phyloP scores from a whole-genome alignment of 192 early-diverging fungal species.

The Rhizoclosmatium sp. region DNA sequence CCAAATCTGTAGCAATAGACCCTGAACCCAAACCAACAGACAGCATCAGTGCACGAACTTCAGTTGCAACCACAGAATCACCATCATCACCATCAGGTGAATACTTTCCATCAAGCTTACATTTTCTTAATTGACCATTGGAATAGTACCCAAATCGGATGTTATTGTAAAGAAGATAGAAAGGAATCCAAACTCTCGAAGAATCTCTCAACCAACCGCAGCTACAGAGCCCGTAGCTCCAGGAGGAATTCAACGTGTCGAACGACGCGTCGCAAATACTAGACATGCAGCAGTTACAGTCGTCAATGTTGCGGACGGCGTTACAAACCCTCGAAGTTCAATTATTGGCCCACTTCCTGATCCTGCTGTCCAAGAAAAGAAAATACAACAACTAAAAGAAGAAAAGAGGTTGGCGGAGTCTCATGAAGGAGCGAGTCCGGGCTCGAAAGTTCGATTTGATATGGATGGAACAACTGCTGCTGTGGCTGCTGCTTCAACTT shows the following conservation, averaged over 20 bases:
- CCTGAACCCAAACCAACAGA: not conserved
- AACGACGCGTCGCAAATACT: not conserved
- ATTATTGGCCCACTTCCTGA: not conserved
- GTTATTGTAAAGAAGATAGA: slow-evolving; percentile 34
- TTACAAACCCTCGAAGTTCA: no score
- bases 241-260: slow-evolving; percentile 15
- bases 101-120: not conserved
- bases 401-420: not conserved
- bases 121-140: not conserved
- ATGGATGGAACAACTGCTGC: not conserved
- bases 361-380: not conserved
- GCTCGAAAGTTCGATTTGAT: not conserved
- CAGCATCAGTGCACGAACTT: not conserved
- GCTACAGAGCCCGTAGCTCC: not conserved
- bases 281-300: slow-evolving; percentile 7
- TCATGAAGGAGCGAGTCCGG: no score
- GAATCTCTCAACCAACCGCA: not conserved
- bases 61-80: not conserved
- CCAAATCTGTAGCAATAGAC: not conserved
- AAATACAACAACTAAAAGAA: not conserved
- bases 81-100: not conserved
- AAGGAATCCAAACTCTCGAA: slow-evolving; percentile 29
- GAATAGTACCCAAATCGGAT: not conserved
- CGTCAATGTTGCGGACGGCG: slow-evolving; percentile 13
- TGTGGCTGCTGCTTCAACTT: not conserved